Evolutionary conservation across 768 basidiomycete genomes (phyloP).

Genomic region (Calocera viscosa): DNA sequence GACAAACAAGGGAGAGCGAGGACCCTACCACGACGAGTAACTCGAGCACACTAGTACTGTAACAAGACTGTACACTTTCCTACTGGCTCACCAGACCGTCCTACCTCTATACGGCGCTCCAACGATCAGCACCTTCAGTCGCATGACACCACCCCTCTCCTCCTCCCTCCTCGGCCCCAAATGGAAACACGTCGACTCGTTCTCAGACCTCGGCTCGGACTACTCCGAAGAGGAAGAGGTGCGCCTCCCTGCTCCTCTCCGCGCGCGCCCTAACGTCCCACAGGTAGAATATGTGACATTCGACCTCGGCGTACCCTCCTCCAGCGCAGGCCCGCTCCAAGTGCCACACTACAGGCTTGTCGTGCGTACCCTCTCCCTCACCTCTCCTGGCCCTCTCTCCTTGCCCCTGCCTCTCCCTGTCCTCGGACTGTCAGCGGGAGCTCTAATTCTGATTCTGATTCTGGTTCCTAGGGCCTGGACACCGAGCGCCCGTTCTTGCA

Average conservation of each 20-base stretch:
- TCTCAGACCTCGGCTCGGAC: neutral
- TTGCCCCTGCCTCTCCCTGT: too few species aligned
- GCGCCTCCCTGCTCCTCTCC: too few species aligned
- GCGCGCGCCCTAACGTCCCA: too few species aligned
- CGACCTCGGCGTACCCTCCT: neutral
- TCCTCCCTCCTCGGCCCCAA: neutral
- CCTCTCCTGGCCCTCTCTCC: neutral
- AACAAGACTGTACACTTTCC: too few species aligned
- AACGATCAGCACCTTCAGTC: too few species aligned
- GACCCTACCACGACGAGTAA: too few species aligned
- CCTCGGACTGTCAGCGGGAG: too few species aligned
- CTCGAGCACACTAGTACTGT: too few species aligned
- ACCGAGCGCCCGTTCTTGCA: neutral
- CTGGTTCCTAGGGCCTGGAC: slow-evolving; percentile 2
- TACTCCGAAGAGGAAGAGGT: neutral
- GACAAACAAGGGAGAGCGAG: too few species aligned
- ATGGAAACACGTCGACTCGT: neutral
- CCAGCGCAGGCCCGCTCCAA: neutral
- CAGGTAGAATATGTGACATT: neutral
- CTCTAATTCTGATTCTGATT: too few species aligned
- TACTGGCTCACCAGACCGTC: too few species aligned
- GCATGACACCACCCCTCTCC: neutral
- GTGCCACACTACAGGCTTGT: neutral
- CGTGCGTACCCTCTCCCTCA: neutral
- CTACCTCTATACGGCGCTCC: too few species aligned